A percentile compares a stretch with the other conserved stretches of the same genome.
phyloP scores from a whole-genome alignment of 257 asterid genomes.

The Coffea eugenioides region DNA sequence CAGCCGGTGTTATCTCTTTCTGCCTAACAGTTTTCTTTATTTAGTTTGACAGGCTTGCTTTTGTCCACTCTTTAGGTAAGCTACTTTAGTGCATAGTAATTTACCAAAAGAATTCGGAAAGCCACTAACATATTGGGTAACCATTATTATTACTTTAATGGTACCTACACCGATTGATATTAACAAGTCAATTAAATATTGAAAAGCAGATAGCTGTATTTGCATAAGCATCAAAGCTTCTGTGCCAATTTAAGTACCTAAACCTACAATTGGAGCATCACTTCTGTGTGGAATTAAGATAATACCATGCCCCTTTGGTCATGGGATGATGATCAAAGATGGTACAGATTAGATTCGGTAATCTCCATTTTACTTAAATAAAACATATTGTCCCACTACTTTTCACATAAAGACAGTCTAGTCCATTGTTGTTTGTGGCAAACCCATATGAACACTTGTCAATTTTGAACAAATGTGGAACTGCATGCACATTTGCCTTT shows the following conservation, averaged over 20 bases:
- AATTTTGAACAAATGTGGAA: neutral
- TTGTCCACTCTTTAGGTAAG: constrained; percentile 13
- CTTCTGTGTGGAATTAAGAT: neutral
- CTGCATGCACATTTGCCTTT: neutral
- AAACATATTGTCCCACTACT: neutral
- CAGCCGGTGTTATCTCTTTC: neutral
- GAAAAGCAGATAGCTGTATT: neutral
- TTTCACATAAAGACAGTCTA: neutral
- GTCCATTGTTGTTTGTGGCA: neutral
- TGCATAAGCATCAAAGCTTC: neutral
- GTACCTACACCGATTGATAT: neutral
- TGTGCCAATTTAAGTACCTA: neutral
- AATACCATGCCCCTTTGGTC: neutral
- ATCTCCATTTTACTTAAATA: neutral
- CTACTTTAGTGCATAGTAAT: neutral
- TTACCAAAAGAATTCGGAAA: neutral
- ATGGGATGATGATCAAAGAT: neutral
- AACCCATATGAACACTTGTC: neutral
- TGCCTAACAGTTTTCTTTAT: neutral
- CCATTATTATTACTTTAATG: neutral
- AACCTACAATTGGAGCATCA: neutral
- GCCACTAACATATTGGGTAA: neutral
- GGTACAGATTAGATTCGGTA: neutral
- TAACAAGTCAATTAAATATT: neutral
- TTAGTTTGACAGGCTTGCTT: constrained; percentile 12